Evolutionary conservation across 2,329 filamentous ascomycete species (phyloP).

Genomic region (Paradendryphiella salina): DNA sequence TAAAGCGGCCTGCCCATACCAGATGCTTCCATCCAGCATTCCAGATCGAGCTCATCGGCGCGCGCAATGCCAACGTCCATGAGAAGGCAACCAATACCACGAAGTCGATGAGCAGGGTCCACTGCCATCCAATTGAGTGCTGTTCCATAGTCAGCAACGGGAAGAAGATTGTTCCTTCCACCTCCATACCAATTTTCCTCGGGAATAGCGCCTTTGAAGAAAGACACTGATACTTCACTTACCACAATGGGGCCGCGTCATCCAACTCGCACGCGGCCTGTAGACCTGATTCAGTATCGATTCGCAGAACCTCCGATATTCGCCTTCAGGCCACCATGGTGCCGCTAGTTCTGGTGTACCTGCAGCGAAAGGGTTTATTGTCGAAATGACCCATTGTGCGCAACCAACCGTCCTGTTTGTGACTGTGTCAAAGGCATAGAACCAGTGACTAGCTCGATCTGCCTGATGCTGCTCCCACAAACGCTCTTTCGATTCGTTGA

Average conservation of each 20-base stretch:
- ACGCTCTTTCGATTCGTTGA: slow-evolving; percentile 37
- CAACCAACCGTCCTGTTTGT: slow-evolving; percentile 33
- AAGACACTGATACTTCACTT: slow-evolving; percentile 18
- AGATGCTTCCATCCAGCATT: slow-evolving; percentile 47
- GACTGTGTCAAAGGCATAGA: slow-evolving; percentile 32
- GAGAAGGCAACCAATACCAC: slow-evolving; percentile 44
- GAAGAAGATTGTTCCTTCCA: background rate
- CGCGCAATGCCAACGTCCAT: slow-evolving; percentile 41
- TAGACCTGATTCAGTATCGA: slow-evolving; percentile 42
- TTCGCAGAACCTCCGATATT: slow-evolving; percentile 41
- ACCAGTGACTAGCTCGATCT: slow-evolving; percentile 40
- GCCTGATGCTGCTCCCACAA: slow-evolving; percentile 36
- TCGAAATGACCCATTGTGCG: slow-evolving; percentile 39
- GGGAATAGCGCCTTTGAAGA: slow-evolving; percentile 3
- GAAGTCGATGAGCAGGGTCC: slow-evolving; percentile 41
- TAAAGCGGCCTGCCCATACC: slow-evolving; percentile 45
- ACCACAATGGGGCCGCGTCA: slow-evolving; percentile 43
- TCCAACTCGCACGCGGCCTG: slow-evolving; percentile 37
- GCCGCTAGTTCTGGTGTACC: slow-evolving; percentile 32
- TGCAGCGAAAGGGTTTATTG: slow-evolving; percentile 37
- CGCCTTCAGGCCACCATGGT: slow-evolving; percentile 44
- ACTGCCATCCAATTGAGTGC: slow-evolving; percentile 46
- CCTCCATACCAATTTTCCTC: background rate
- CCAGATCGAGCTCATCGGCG: slow-evolving; percentile 41
- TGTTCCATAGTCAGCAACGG: slow-evolving; percentile 20